phyloP scores from a whole-genome alignment of 257 asterid species.

The Solanum pinnatisectum region DNA sequence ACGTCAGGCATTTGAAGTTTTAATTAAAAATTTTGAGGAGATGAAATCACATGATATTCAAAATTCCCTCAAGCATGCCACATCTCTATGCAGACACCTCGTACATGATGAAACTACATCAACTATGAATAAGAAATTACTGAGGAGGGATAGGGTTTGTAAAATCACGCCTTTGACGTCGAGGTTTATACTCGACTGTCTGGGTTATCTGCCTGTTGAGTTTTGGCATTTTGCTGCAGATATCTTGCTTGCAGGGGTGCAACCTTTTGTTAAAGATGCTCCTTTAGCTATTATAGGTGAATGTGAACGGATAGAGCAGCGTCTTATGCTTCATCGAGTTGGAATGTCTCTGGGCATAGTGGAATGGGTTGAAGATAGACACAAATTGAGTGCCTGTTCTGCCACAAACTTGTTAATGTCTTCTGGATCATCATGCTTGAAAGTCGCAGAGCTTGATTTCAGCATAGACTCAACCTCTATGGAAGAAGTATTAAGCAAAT shows the following conservation, averaged over 20 bases:
- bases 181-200: conserved; percentile 69
- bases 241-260: conserved; percentile 72
- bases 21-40: conserved; percentile 33
- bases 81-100: conserved; percentile 16
- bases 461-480: conserved; percentile 13
- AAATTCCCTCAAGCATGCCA: conserved; percentile 13
- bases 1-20: conserved; percentile 55
- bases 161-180: conserved; percentile 34
- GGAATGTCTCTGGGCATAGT: conserved; percentile 76
- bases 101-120: conserved; percentile 10
- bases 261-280: conserved; percentile 55
- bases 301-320: conserved; percentile 54
- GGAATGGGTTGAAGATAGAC: conserved; percentile 81
- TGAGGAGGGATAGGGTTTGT: conserved; percentile 16
- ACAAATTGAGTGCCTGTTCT: conserved; percentile 29
- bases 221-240: conserved; percentile 76
- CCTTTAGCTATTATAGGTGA: conserved; percentile 59
- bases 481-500: conserved; percentile 6
- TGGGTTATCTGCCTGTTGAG: conserved; percentile 74
- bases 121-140: conserved; percentile 12
- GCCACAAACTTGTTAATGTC: conserved; percentile 17
- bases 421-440: conserved; percentile 32
- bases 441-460: conserved; percentile 11
- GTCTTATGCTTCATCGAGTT: conserved; percentile 82
- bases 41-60: conserved; percentile 17